These are phyloP conservation scores for Leptographium wingfieldii DNA, from an alignment of 2,329 filamentous ascomycete genomes.

Conservation along the genomic window DNA sequence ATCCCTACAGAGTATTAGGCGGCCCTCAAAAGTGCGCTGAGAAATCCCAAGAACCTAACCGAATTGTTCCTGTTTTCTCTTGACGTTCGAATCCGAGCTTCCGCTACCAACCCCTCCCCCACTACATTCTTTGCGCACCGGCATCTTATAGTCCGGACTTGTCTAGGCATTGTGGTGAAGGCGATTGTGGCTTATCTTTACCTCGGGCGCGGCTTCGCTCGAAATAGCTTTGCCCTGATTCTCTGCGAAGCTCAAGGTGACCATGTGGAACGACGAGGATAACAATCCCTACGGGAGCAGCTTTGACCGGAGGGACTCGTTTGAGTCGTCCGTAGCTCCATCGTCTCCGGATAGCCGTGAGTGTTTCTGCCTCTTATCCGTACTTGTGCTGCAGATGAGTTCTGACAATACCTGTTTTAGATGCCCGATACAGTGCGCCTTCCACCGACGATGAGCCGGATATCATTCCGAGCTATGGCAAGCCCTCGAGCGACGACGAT, in stretches of 20 bases:
- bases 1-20: neutral
- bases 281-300: slow-evolving; percentile 92
- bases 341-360: slow-evolving; percentile 45
- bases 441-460: slow-evolving; percentile 56
- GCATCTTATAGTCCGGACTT: neutral
- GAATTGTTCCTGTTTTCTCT: neutral
- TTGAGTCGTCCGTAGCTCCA: slow-evolving; percentile 53
- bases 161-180: neutral
- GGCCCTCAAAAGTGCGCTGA: neutral
- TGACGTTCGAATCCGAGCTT: neutral
- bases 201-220: neutral
- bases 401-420: slow-evolving; percentile 17
- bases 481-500: slow-evolving; percentile 22
- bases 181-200: neutral
- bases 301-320: slow-evolving; percentile 77
- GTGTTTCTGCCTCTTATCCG: slow-evolving; percentile 19
- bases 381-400: neutral
- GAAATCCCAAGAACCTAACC: neutral
- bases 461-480: slow-evolving; percentile 15
- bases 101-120: slow-evolving; percentile 2
- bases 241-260: slow-evolving; percentile 15
- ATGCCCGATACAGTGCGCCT: slow-evolving; percentile 49
- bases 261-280: slow-evolving; percentile 98
- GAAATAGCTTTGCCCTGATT: neutral
- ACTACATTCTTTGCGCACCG: neutral